Evolutionary conservation across 768 basidiomycete species (phyloP).

Genomic region (Mycena galericulata): DNA sequence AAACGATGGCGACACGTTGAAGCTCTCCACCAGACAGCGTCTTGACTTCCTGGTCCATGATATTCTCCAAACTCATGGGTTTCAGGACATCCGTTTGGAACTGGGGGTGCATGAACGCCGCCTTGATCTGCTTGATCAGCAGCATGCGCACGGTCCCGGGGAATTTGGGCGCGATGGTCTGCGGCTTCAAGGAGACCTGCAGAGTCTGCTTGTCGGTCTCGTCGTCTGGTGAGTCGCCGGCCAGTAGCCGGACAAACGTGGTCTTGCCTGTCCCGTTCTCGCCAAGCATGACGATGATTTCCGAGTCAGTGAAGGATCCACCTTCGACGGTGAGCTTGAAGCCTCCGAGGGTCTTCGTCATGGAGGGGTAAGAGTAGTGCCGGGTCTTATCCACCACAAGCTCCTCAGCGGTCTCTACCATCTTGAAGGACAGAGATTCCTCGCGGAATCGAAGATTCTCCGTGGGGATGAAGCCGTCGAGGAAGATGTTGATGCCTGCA

Average conservation of each 20-base stretch:
- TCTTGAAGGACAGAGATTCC: slow-evolving; percentile 96
- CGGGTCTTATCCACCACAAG: slow-evolving; percentile 86
- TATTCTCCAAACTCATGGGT: slow-evolving; percentile 94
- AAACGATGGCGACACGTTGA: slow-evolving; percentile 95
- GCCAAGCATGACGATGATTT: slow-evolving; percentile 99
- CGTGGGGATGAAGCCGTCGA: slow-evolving; percentile 98
- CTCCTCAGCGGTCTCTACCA: slow-evolving; percentile 97
- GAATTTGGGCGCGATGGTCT: slow-evolving; percentile 98
- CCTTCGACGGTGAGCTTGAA: slow-evolving; percentile 96
- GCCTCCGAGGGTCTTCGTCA: slow-evolving; percentile 95
- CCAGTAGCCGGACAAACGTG: slow-evolving; percentile 94
- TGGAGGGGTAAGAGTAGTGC: slow-evolving; percentile 91
- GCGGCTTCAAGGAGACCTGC: slow-evolving; percentile 95
- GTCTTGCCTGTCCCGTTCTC: slow-evolving; percentile 99
- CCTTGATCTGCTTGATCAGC: slow-evolving; percentile 93
- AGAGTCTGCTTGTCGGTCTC: slow-evolving; percentile 86
- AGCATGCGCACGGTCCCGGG: slow-evolving; percentile 96
- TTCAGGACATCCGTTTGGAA: slow-evolving; percentile 99
- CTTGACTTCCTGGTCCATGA: slow-evolving; percentile 98
- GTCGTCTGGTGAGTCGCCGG: slow-evolving; percentile 91
- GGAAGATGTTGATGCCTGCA: slow-evolving; percentile 97
- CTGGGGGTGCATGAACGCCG: slow-evolving; percentile 98
- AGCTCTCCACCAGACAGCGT: slow-evolving; percentile 98
- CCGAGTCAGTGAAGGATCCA: slow-evolving; percentile 97
- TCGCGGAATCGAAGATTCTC: slow-evolving; percentile 99